Evolutionary conservation across 495 filamentous ascomycete species (phyloP), one percentile per base, ranked within the genome.

Genomic region (Aspergillus saccharolyticus): DNA sequence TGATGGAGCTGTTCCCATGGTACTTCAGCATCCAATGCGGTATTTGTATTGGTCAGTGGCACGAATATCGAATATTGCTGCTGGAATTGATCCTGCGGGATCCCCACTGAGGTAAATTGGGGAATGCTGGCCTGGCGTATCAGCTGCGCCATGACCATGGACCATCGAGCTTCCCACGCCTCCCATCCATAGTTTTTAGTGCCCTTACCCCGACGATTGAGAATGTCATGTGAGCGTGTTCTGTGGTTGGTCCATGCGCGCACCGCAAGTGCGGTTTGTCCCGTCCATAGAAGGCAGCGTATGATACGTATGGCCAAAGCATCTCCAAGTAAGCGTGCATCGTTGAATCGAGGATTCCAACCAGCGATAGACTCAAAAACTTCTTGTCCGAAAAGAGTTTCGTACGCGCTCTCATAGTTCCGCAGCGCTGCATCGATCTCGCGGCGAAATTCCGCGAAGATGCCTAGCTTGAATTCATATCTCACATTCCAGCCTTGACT

Each of bases 391-490:
- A 97, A 82, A 18, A 97, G 69, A 39, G 80, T 84, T 22, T 94
- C 90, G 65, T 96, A 91, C 7, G 90, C 89, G 64, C 85, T 84
- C 62, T 91, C 88, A 60, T 89, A 96, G 53, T 89, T 91, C 28
- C 89, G 82, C 50, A 85, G 75, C 0, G 92, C 91, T 25, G 81
- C 84, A 63, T 96, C 91, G 82, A 92, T 89, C 64, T 97, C 92
- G 65, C 90, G 87, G 14, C 92, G 83, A 59, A 90, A 96, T 66
- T 96, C 91, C 30, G 92, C 90, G 65, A 96, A 89, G 1, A 95
- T 77, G 8, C 89, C 92, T 24, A 90, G 80, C 65, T 97, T 97
- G 74, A 93, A 91, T 63, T 97, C 92, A 66, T 96, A 96, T 2
- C 92, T 86, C 19, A 90, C 85, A 68, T 87, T 90, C 92, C 92